Percentiles rank a stretch among this genome's conserved stretches.
Evolutionary conservation across 495 filamentous ascomycete genomes (phyloP).

Genomic region (Parathielavia appendiculata): DNA sequence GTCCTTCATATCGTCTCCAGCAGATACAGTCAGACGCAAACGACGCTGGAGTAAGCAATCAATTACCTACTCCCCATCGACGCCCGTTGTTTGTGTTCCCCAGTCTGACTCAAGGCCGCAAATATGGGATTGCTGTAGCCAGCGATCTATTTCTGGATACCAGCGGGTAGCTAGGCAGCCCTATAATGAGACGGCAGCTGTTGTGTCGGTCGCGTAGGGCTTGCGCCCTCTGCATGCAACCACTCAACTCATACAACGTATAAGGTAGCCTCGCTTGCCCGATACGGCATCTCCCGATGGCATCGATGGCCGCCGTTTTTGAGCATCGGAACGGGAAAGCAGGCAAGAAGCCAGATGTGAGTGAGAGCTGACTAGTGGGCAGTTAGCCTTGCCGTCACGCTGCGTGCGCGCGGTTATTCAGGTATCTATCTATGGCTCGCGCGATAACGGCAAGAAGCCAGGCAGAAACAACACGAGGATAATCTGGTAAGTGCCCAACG

Average conservation of each 20-base stretch:
- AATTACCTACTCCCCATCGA: neutral
- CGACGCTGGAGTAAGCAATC: neutral
- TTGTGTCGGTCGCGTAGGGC: neutral
- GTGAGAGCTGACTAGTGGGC: too few relatives aligned
- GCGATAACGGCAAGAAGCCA: neutral
- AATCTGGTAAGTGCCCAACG: slow-evolving; percentile 1
- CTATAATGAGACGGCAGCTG: neutral
- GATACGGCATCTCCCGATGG: neutral
- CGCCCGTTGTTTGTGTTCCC: neutral
- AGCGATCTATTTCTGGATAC: slow-evolving; percentile 7
- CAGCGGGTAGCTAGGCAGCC: slow-evolving; percentile 7
- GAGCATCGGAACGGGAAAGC: neutral
- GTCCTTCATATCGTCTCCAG: neutral
- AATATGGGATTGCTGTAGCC: neutral
- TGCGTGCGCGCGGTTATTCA: neutral
- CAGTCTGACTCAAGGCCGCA: slow-evolving; percentile 12
- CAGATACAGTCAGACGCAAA: neutral
- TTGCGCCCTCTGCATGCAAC: slow-evolving; percentile 13
- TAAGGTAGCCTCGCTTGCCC: slow-evolving; percentile 6
- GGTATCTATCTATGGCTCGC: neutral
- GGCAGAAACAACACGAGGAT: neutral
- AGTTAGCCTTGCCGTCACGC: too few relatives aligned
- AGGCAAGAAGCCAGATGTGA: too few relatives aligned
- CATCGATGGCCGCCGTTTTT: neutral
- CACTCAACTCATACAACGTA: neutral